phyloP scores from a whole-genome alignment of 768 basidiomycete genomes.

The Psilocybe subaeruginosa region DNA sequence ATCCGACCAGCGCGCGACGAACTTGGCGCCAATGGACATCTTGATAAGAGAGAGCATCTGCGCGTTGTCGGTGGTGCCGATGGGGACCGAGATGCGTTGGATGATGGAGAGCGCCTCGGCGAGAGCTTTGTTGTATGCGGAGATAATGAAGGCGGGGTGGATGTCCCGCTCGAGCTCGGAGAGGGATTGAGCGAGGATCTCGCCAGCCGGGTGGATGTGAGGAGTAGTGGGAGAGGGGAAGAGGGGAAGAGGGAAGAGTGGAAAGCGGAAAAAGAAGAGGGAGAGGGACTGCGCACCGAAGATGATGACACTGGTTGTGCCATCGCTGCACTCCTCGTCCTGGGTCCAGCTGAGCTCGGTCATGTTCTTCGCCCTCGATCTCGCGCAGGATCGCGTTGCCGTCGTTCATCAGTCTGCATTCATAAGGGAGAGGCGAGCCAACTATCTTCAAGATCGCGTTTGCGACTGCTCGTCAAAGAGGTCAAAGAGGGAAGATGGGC shows the following conservation, averaged over 20 bases:
- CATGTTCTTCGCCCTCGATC: constrained; percentile 99
- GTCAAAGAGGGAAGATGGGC: too few species aligned
- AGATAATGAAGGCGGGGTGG: constrained; percentile 98
- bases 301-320: constrained; percentile 98
- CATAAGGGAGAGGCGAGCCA: not conserved
- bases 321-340: constrained; percentile 98
- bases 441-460: not conserved
- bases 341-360: constrained; percentile 97
- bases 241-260: not conserved
- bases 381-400: constrained; percentile 99
- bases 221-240: not conserved
- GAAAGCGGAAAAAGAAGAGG: not conserved
- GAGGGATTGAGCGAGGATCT: constrained; percentile 82
- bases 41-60: constrained; percentile 98
- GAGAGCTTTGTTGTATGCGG: constrained; percentile 95
- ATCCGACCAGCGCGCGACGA: constrained; percentile 94
- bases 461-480: too few species aligned
- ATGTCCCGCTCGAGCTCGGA: constrained; percentile 60
- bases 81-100: constrained; percentile 85
- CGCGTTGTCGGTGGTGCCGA: constrained; percentile 80
- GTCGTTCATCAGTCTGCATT: constrained; percentile 88
- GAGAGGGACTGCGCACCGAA: constrained; percentile 59
- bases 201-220: constrained; percentile 64
- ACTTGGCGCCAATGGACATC: constrained; percentile 98
- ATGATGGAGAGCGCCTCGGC: constrained; percentile 91